Base-by-base conservation (phyloP, 305 asterid species). In the Caryopteris hybrid region DNA sequence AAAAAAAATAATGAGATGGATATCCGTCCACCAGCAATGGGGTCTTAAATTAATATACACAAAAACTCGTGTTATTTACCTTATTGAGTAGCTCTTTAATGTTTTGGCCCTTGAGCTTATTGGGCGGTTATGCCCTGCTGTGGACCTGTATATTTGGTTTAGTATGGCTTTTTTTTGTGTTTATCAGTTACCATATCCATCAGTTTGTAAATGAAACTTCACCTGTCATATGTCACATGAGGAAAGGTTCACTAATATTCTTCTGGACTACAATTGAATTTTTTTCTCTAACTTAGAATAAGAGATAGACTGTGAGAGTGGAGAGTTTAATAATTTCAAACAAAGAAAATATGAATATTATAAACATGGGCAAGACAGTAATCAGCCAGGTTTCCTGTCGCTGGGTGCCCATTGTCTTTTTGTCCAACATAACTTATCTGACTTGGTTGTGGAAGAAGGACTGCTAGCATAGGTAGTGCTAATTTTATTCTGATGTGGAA, bases 391-490 rank as follows among this genome's bases (percentile, higher is more conserved):
- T 46, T 42, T 43, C 51, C 52, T 62, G 36, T 48, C 39, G 21
- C 54, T 66, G 43, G 66, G 13, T 55, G 20, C 5, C 20, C 23
- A 11, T 31, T 67, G 46, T 46, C 45, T 33, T 68, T 68, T 46
- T 29, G 8, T 76, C 64, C 25, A 7, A 31, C 51, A 68, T 56
- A 56, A 51, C 21, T 57, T 72, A 9, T 52, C 60, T 71, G 66
- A 59, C 50, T 61, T 74, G 33, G 72, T 46, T 48, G 41, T 57
- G 42, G 46, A 63, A 67, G 61, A 45, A 60, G 25, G 23, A 51
- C 23, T 23, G 48, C 23, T 34, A 66, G 31, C 41, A 33, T 60
- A 59, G n/a, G 45, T 16, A 65, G 62, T 47, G 60, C 53, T 56
- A 27, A 21, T n/a, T 65, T 58, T 59, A 61, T 11, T 71, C 50